These are phyloP conservation scores for Pichia sp. DNA, from an alignment of 1,139 yeast genomes.

Conservation along the genomic window DNA sequence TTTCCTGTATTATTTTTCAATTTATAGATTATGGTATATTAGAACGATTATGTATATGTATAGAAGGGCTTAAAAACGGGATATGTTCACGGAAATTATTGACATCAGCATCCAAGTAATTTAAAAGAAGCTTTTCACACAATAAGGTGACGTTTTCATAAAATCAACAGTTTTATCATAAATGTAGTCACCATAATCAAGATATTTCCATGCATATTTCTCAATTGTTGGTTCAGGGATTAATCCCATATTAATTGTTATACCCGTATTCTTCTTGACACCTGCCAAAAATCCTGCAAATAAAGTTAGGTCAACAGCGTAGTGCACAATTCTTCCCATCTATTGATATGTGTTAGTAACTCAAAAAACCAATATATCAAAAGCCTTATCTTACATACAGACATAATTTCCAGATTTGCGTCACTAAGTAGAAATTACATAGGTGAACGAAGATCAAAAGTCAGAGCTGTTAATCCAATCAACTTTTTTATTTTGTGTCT, in stretches of 20 bases:
- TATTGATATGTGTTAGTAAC: neutral
- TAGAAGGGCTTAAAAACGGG: neutral
- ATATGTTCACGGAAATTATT: too few relatives aligned
- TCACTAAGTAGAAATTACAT: too few relatives aligned
- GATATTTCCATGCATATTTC: slow-evolving; percentile 56
- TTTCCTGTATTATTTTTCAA: neutral
- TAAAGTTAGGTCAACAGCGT: slow-evolving; percentile 65
- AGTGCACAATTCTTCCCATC: slow-evolving; percentile 47
- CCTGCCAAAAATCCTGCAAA: slow-evolving; percentile 86
- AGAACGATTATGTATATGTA: neutral
- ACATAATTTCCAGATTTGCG: too few relatives aligned
- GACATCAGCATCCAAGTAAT: neutral
- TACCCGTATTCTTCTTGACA: slow-evolving; percentile 78
- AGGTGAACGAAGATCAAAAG: too few relatives aligned
- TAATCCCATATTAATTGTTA: slow-evolving; percentile 42
- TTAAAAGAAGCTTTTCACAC: slow-evolving; percentile 44
- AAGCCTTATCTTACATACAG: too few relatives aligned
- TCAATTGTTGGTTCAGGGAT: slow-evolving; percentile 44
- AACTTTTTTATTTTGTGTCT: too few relatives aligned
- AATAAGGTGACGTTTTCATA: slow-evolving; percentile 67
- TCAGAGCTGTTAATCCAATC: too few relatives aligned
- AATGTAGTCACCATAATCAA: slow-evolving; percentile 78
- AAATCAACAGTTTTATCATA: slow-evolving; percentile 68
- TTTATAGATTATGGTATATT: neutral
- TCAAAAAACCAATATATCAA: too few relatives aligned